phyloP scores from a whole-genome alignment of 768 basidiomycete genomes.

The Suillus paluster region DNA sequence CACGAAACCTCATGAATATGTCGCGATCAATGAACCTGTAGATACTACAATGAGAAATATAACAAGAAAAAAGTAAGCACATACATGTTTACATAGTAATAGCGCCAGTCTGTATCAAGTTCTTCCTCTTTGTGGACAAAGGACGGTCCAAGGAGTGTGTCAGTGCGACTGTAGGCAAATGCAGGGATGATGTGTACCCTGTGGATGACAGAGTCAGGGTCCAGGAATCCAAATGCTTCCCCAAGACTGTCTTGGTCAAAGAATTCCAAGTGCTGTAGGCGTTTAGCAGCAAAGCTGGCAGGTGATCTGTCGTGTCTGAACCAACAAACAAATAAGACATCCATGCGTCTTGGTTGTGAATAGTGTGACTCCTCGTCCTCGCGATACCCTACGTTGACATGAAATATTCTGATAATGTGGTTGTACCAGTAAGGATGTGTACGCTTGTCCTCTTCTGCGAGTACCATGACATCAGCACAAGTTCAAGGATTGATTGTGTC shows the following conservation, averaged over 20 bases:
- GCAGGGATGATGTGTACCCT: constrained; percentile 47
- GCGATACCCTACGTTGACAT: too few relatives aligned
- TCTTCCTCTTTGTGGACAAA: constrained; percentile 11
- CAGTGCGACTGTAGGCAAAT: constrained; percentile 25
- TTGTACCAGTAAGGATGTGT: too few relatives aligned
- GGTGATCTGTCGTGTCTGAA: constrained; percentile 32
- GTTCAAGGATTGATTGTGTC: too few relatives aligned
- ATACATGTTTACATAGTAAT: constrained; percentile 40
- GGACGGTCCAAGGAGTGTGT: too few relatives aligned
- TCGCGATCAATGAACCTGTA: constrained; percentile 41
- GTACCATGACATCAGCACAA: too few relatives aligned
- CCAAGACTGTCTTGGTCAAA: constrained; percentile 23
- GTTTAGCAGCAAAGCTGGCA: constrained; percentile 30
- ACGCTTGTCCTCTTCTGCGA: too few relatives aligned
- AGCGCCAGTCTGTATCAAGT: constrained; percentile 35
- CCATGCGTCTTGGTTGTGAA: constrained; percentile 23
- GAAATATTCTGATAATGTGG: too few relatives aligned
- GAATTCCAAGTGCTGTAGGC: constrained; percentile 44
- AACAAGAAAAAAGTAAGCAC: too few relatives aligned
- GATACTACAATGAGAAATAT: too few relatives aligned
- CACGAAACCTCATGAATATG: constrained; percentile 41
- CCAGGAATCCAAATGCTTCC: constrained; percentile 47
- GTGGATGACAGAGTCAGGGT: constrained; percentile 44
- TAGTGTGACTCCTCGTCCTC: too few relatives aligned
- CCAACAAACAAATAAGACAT: constrained; percentile 49